Evolutionary conservation across 2,329 filamentous ascomycete genomes (phyloP).

Genomic region (Nigrograna mackinnonii): DNA sequence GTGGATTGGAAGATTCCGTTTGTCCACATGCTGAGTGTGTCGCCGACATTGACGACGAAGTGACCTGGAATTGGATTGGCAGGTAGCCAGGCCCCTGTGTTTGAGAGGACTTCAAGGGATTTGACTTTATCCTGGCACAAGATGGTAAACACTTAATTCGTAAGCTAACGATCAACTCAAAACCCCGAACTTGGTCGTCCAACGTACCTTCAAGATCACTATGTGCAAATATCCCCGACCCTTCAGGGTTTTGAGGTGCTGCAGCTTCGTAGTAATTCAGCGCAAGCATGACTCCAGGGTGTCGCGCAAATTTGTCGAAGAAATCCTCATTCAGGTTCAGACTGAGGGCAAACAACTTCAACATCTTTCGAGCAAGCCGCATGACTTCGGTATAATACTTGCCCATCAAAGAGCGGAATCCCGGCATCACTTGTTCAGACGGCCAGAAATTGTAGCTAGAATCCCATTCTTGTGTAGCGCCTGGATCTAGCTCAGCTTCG

Average conservation of each 20-base stretch:
- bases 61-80: conserved; percentile 38
- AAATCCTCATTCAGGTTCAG: conserved; percentile 43
- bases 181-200: conserved; percentile 40
- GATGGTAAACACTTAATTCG: too few species aligned
- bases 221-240: conserved; percentile 47
- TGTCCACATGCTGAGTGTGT: conserved; percentile 46
- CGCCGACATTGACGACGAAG: conserved; percentile 47
- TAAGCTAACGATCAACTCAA: too few species aligned
- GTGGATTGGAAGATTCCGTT: conserved; percentile 39
- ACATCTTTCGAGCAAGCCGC: conserved; percentile 34
- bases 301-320: conserved; percentile 42
- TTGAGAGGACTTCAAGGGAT: conserved; percentile 46
- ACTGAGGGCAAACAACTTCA: conserved; percentile 42
- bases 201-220: conserved; percentile 50
- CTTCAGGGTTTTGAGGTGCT: conserved; percentile 35
- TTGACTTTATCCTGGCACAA: conserved; percentile 24
- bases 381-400: conserved; percentile 35
- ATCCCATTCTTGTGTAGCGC: background rate
- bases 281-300: conserved; percentile 47
- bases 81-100: conserved; percentile 46
- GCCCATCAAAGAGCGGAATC: conserved; percentile 34
- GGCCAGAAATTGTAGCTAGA: conserved; percentile 24
- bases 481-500: background rate
- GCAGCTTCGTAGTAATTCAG: conserved; percentile 48
- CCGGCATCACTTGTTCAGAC: conserved; percentile 23